phyloP scores from a whole-genome alignment of 2,329 filamentous ascomycete genomes.

The Clonostachys chloroleuca region DNA sequence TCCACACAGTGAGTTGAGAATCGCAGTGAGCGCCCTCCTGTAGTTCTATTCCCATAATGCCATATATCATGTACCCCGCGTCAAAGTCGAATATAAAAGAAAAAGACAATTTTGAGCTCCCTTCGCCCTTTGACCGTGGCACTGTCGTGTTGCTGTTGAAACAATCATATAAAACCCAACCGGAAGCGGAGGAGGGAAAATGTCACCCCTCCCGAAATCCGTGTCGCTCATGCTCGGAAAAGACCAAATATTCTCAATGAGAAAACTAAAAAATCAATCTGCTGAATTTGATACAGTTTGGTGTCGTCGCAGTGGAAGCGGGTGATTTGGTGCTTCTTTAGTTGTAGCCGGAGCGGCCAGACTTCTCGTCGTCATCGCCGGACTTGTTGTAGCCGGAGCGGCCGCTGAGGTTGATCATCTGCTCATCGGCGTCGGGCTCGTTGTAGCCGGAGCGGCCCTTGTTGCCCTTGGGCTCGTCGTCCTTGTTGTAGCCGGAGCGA shows the following conservation, averaged over 20 bases:
- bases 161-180: no score
- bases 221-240: neutral
- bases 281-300: no score
- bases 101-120: no score
- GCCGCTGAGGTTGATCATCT: constrained; percentile 22
- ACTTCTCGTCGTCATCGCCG: constrained; percentile 2
- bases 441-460: constrained; percentile 44
- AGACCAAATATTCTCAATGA: neutral
- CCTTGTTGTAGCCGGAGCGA: constrained; percentile 34
- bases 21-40: no score
- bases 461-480: constrained; percentile 26
- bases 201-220: neutral
- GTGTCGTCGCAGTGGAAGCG: no score
- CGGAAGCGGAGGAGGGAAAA: neutral
- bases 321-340: constrained; percentile 13
- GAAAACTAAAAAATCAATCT: no score
- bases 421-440: constrained; percentile 21
- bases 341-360: constrained; percentile 44
- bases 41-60: no score
- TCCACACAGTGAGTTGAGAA: no score
- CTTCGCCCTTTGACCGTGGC: no score
- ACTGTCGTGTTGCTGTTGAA: no score
- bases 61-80: no score
- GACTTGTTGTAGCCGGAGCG: constrained; percentile 18
- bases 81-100: no score